Evolutionary conservation across 495 filamentous ascomycete species (phyloP).

Genomic region (Lichina pygmaea): DNA sequence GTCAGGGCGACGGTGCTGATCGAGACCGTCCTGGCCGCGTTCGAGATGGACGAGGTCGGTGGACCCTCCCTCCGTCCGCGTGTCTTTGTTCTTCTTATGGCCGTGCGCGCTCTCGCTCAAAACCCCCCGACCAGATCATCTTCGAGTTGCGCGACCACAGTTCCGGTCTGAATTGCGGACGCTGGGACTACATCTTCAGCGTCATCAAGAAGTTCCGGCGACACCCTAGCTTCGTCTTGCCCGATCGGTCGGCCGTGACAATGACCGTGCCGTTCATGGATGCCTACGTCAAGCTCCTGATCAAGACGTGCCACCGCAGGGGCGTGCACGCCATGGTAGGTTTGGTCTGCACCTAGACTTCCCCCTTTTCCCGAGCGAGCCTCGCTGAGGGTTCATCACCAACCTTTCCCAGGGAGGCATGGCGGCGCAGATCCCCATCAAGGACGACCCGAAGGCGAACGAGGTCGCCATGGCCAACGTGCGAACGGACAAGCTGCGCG

Average conservation of each 20-base stretch:
- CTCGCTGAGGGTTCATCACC: background rate
- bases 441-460: constrained; percentile 72
- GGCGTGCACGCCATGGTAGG: constrained; percentile 81
- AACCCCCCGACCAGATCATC: constrained; percentile 39
- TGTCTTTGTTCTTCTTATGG: background rate
- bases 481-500: constrained; percentile 82
- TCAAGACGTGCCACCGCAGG: constrained; percentile 88
- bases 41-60: constrained; percentile 85
- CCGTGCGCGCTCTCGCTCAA: background rate
- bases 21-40: constrained; percentile 95
- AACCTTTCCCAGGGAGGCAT: constrained; percentile 45
- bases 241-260: constrained; percentile 72
- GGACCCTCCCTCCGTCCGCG: background rate
- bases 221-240: constrained; percentile 75
- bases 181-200: constrained; percentile 99
- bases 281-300: constrained; percentile 80
- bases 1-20: constrained; percentile 92
- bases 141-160: constrained; percentile 96
- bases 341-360: background rate
- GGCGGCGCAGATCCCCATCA: constrained; percentile 98
- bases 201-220: constrained; percentile 99
- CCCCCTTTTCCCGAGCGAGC: background rate
- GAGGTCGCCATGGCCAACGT: constrained; percentile 87
- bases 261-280: constrained; percentile 99
- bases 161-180: constrained; percentile 89